Percentiles rank a stretch among this genome's conserved stretches.
These are phyloP conservation scores for Penicillium egyptiacum DNA, from an alignment of 495 filamentous ascomycete species.

Conservation along the genomic window DNA sequence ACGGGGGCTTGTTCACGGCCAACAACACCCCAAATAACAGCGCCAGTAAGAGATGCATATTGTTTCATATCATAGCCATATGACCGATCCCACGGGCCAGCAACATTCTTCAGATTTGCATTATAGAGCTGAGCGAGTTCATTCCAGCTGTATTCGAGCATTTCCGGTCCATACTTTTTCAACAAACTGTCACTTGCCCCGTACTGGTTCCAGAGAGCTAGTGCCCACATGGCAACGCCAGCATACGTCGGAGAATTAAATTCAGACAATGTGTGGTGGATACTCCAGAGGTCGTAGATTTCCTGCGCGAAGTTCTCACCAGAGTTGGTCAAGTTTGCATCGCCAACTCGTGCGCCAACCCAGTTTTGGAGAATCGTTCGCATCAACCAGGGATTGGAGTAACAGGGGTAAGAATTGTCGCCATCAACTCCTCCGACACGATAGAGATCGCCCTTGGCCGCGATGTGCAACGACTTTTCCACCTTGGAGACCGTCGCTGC, in stretches of 20 bases:
- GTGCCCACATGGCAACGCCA: slow-evolving; percentile 42
- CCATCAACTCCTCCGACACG: slow-evolving; percentile 44
- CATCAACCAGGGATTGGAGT: slow-evolving; percentile 48
- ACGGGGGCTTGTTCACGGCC: slow-evolving; percentile 32
- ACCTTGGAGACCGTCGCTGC: slow-evolving; percentile 28
- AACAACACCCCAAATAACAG: slow-evolving; percentile 38
- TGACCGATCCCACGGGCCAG: slow-evolving; percentile 45
- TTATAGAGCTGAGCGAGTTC: slow-evolving; percentile 36
- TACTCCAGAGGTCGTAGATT: slow-evolving; percentile 41
- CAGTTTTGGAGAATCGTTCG: slow-evolving; percentile 38
- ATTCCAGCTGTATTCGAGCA: slow-evolving; percentile 36
- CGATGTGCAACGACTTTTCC: slow-evolving; percentile 35
- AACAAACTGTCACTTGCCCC: slow-evolving; percentile 28
- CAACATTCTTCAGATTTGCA: slow-evolving; percentile 39
- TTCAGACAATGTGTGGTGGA: slow-evolving; percentile 39
- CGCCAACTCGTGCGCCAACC: slow-evolving; percentile 35
- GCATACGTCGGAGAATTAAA: slow-evolving; percentile 47
- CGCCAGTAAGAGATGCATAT: slow-evolving; percentile 38
- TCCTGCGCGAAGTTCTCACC: slow-evolving; percentile 36
- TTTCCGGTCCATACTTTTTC: slow-evolving; percentile 28
- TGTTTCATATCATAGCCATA: slow-evolving; percentile 48
- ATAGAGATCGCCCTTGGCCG: slow-evolving; percentile 40
- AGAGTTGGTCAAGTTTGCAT: slow-evolving; percentile 39
- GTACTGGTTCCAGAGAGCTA: slow-evolving; percentile 45
- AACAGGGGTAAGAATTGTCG: slow-evolving; percentile 47